Evolutionary conservation across 495 filamentous ascomycete genomes (phyloP).

Genomic region (Penicillium paxilli): DNA sequence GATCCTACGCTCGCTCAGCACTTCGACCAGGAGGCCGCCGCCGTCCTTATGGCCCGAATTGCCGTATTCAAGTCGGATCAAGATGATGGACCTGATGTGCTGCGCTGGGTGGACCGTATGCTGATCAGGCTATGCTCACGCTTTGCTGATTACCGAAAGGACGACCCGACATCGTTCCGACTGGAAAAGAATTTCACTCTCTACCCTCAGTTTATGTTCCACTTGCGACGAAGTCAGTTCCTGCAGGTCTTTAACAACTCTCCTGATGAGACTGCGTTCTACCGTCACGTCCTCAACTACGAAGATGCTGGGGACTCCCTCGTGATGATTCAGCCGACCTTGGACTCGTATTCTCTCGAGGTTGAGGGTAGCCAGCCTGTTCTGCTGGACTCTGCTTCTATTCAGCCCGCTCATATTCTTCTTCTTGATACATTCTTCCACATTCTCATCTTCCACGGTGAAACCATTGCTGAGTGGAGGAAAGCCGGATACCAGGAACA

Average conservation of each 20-base stretch:
- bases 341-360: constrained; percentile 97
- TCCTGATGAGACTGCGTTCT: constrained; percentile 98
- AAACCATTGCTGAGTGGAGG: constrained; percentile 97
- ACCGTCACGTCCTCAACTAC: constrained; percentile 93
- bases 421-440: constrained; percentile 99
- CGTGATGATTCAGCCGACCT: constrained; percentile 97
- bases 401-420: constrained; percentile 91
- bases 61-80: constrained; percentile 99
- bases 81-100: constrained; percentile 97
- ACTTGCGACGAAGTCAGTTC: constrained; percentile 94
- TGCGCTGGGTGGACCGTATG: constrained; percentile 99
- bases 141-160: constrained; percentile 98
- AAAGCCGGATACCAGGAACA: constrained; percentile 98
- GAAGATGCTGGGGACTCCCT: constrained; percentile 97
- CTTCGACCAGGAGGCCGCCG: constrained; percentile 97
- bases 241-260: constrained; percentile 99
- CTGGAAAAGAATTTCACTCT: constrained; percentile 99
- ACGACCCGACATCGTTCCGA: constrained; percentile 96
- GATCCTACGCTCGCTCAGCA: constrained; percentile 97
- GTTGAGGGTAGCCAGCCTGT: constrained; percentile 90
- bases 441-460: constrained; percentile 98
- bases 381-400: constrained; percentile 91
- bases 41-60: constrained; percentile 97
- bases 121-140: constrained; percentile 94
- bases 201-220: constrained; percentile 99